A percentile compares a stretch with the other conserved stretches of the same genome.
Conservation (phyloP, 257 asterid species). For the Eustoma russellianum region DNA sequence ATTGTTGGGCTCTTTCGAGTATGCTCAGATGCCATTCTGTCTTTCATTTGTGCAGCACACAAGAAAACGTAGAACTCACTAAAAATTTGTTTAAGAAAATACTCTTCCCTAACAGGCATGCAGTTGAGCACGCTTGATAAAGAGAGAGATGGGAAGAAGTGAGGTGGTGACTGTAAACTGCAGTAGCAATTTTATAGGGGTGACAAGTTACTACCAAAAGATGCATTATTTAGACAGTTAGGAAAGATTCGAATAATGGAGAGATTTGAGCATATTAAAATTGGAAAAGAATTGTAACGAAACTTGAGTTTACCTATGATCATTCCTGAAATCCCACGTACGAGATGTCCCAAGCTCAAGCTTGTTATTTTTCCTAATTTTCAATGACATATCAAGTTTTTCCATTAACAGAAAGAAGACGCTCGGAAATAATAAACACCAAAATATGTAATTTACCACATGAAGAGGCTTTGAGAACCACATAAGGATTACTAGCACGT, state of each 20-base stretch:
- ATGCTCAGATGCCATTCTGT: slow-evolving; percentile 41
- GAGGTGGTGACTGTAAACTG: background rate
- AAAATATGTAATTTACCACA: slow-evolving; percentile 33
- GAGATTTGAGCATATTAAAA: no score
- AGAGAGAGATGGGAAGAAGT: background rate
- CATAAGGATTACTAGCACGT: no score
- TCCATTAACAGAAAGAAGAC: slow-evolving; percentile 25
- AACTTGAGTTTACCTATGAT: slow-evolving; percentile 22
- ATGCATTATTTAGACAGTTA: no score
- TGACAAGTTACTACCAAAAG: background rate
- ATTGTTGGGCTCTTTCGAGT: slow-evolving; percentile 42
- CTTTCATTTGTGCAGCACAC: slow-evolving; percentile 6
- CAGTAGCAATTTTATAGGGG: slow-evolving; percentile 8
- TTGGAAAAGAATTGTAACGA: slow-evolving; percentile 10
- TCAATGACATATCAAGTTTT: slow-evolving; percentile 42
- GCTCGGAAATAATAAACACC: slow-evolving; percentile 35
- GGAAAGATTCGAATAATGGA: no score
- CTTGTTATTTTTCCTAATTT: slow-evolving; percentile 48
- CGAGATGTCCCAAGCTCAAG: slow-evolving; percentile 23
- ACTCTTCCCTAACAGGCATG: slow-evolving; percentile 13
- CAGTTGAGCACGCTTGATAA: background rate
- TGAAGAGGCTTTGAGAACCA: slow-evolving; percentile 13
- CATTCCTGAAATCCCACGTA: slow-evolving; percentile 19
- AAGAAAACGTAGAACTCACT: background rate
- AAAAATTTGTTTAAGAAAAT: slow-evolving; percentile 4